Evolutionary conservation across 441 rosid species (phyloP), one percentile per base, ranked within the genome.

Genomic region (Arabidopsis lyrata): DNA sequence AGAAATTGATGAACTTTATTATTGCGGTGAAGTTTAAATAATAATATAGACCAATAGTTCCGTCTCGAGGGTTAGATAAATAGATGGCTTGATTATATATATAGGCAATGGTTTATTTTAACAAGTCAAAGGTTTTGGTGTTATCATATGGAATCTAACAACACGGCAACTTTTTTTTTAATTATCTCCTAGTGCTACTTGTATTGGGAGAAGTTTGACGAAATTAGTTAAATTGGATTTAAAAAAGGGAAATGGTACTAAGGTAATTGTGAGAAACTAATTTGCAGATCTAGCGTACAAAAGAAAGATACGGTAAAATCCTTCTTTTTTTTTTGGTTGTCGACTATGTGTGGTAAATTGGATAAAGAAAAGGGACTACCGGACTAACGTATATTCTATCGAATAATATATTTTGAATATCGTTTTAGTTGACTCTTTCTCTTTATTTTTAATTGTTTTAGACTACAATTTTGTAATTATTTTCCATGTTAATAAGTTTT

Each of bases 91-190:
- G 4, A 29, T 29, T 29, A 29, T 29, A 27, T 74, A 72, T 39
- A 38, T 38, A 14, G 42, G 45, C 39, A 59, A 14, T 41, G 58
- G 18, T 0, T 64, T 64, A 15, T 57, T 15, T 74, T 39, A 58
- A 53, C 24, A 73, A 74, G 67, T 68, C 74, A 60, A 60, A 6
- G 35, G 39, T 50, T 5, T 60, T 50, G 68, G 36, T 41, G 48
- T 24, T 35, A 64, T 66, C 27, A 66, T 66, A 31, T 29, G 57
- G 57, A 24, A 52, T 49, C 54, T 27, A 38, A 39, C 5, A 66
- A 15, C 61, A 49, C 45, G 62, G 22, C 72, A 66, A 66, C 38
- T 47, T 4, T 56, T 65, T 48, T 8, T 35, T 52, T 32, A 5
- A 15, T 45, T 20, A 13, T 39, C 12, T 68, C 32, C 31, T 47